These are phyloP conservation scores for Taiozyma sp. DNA, from an alignment of 1,139 yeast genomes.

Conservation along the genomic window DNA sequence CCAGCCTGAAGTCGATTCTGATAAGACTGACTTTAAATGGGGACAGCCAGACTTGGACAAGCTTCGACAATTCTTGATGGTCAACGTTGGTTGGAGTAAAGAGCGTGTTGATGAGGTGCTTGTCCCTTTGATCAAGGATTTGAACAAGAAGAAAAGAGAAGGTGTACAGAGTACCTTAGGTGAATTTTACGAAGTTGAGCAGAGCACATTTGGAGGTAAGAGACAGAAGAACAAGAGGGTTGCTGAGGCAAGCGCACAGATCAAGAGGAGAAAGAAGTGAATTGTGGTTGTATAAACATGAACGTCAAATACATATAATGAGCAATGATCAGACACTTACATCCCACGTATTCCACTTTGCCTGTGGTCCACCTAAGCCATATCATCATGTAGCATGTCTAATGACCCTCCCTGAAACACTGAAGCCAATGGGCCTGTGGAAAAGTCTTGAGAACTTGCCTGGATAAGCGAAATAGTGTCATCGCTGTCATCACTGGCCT, in stretches of 20 bases:
- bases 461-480: too few relatives aligned
- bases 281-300: not conserved
- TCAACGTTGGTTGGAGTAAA: conserved; percentile 78
- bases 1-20: conserved; percentile 80
- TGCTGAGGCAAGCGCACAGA: conserved; percentile 50
- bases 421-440: too few relatives aligned
- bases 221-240: conserved; percentile 49
- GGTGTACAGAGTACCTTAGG: conserved; percentile 54
- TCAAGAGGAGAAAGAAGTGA: conserved; percentile 27
- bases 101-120: conserved; percentile 77
- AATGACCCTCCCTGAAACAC: too few relatives aligned
- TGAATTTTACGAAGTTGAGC: conserved; percentile 50
- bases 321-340: too few relatives aligned
- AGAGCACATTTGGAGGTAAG: conserved; percentile 29
- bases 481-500: too few relatives aligned
- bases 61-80: conserved; percentile 64
- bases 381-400: too few relatives aligned
- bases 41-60: conserved; percentile 85
- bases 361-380: too few relatives aligned
- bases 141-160: conserved; percentile 55
- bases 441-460: too few relatives aligned
- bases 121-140: conserved; percentile 81
- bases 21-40: conserved; percentile 78
- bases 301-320: not conserved
- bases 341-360: too few relatives aligned